Percentiles rank a stretch among this genome's conserved stretches.
phyloP scores from a whole-genome alignment of 2,329 filamentous ascomycete genomes.

The Botrytis cinerea region DNA sequence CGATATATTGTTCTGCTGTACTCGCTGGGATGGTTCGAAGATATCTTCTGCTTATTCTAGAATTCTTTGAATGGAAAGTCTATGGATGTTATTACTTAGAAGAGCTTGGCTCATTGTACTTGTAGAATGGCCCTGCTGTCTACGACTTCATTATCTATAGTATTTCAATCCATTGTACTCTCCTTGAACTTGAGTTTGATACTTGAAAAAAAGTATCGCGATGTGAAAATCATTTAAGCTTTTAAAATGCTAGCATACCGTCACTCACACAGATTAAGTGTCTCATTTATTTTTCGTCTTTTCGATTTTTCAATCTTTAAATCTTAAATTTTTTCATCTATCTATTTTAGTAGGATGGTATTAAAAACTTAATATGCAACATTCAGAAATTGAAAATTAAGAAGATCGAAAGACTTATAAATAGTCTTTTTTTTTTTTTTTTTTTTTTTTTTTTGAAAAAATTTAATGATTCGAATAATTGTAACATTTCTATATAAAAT shows the following conservation, averaged over 20 bases:
- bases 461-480: too few relatives aligned
- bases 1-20: not conserved
- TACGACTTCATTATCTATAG: not conserved
- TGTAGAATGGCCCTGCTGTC: not conserved
- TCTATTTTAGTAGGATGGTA: too few relatives aligned
- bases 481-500: too few relatives aligned
- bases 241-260: not conserved
- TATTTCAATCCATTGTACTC: not conserved
- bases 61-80: not conserved
- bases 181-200: not conserved
- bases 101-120: not conserved
- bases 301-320: too few relatives aligned
- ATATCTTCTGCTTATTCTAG: not conserved
- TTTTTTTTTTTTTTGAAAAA: too few relatives aligned
- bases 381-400: too few relatives aligned
- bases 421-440: too few relatives aligned
- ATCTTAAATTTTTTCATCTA: too few relatives aligned
- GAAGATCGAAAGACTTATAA: too few relatives aligned
- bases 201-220: not conserved
- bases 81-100: not conserved
- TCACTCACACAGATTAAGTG: too few relatives aligned
- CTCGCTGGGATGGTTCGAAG: not conserved
- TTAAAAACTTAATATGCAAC: too few relatives aligned
- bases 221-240: not conserved
- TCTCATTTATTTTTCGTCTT: too few relatives aligned